Evolutionary conservation across 2,329 filamentous ascomycete species (phyloP).

Genomic region (Thelonectria olida): DNA sequence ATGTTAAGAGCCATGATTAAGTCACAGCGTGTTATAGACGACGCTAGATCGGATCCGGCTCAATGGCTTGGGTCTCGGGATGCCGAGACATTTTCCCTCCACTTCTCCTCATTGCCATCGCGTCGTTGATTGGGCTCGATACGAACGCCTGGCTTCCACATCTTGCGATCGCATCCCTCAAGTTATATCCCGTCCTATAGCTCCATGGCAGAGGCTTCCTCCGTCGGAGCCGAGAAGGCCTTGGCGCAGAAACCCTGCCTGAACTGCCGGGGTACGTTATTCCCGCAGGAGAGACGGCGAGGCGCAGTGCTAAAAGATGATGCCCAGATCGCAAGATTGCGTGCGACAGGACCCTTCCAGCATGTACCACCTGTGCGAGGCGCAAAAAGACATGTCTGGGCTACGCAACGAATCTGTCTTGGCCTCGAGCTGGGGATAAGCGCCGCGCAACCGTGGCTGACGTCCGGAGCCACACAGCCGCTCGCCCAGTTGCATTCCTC

Average conservation of each 20-base stretch:
- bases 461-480: background rate
- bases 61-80: background rate
- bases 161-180: background rate
- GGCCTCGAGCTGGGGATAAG: slow-evolving; percentile 7
- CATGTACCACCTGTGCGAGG: slow-evolving; percentile 6
- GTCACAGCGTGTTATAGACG: background rate
- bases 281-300: background rate
- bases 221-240: background rate
- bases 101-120: background rate
- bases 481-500: slow-evolving; percentile 2
- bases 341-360: slow-evolving; percentile 9
- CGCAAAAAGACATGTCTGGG: slow-evolving; percentile 7
- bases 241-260: slow-evolving; percentile 10
- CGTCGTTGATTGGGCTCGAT: background rate
- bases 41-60: background rate
- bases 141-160: background rate
- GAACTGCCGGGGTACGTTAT: slow-evolving; percentile 13
- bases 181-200: background rate
- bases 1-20: background rate
- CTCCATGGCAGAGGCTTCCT: background rate
- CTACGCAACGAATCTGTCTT: slow-evolving; percentile 6
- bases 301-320: background rate
- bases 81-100: background rate
- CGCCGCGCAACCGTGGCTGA: slow-evolving; percentile 5
- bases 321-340: slow-evolving; percentile 15